Percentiles rank a stretch among this genome's conserved stretches.
Evolutionary conservation across 2,329 filamentous ascomycete genomes (phyloP).

Genomic region (Diaporthe amygdali): DNA sequence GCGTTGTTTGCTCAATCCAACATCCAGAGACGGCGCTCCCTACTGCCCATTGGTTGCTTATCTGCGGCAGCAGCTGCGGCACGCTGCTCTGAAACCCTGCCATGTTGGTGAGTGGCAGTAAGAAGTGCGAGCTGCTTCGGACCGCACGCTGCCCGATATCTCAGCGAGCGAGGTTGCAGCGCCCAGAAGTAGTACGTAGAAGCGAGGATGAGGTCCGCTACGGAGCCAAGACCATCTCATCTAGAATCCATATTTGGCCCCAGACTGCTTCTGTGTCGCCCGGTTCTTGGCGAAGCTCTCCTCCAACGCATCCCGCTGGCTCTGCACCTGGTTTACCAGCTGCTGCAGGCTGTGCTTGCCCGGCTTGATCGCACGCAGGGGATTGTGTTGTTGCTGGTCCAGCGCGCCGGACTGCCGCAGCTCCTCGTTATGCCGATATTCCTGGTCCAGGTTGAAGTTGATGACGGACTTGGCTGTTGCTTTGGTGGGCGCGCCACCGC

Average conservation of each 20-base stretch:
- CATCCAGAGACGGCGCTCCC: background rate
- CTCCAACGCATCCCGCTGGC: constrained; percentile 85
- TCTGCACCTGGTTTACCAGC: constrained; percentile 81
- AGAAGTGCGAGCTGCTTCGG: too few relatives aligned
- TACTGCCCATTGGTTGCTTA: background rate
- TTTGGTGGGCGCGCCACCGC: constrained; percentile 50
- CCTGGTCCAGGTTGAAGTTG: constrained; percentile 86
- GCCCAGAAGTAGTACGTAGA: background rate
- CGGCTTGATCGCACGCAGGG: constrained; percentile 80
- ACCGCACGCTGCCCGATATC: background rate
- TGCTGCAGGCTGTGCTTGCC: constrained; percentile 91
- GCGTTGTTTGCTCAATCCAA: background rate
- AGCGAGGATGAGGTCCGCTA: background rate
- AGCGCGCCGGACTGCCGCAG: constrained; percentile 73
- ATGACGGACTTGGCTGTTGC: constrained; percentile 69
- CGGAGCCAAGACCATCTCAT: constrained; percentile 28
- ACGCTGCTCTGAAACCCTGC: too few relatives aligned
- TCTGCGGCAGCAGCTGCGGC: background rate
- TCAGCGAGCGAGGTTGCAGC: background rate
- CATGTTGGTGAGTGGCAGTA: background rate
- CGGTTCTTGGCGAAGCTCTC: constrained; percentile 87
- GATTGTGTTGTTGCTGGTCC: constrained; percentile 77
- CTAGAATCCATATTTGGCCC: constrained; percentile 82
- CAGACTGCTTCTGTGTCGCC: constrained; percentile 81
- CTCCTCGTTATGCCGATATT: constrained; percentile 85